phyloP scores from a whole-genome alignment of 768 basidiomycete species.

The Lentinula sp. region DNA sequence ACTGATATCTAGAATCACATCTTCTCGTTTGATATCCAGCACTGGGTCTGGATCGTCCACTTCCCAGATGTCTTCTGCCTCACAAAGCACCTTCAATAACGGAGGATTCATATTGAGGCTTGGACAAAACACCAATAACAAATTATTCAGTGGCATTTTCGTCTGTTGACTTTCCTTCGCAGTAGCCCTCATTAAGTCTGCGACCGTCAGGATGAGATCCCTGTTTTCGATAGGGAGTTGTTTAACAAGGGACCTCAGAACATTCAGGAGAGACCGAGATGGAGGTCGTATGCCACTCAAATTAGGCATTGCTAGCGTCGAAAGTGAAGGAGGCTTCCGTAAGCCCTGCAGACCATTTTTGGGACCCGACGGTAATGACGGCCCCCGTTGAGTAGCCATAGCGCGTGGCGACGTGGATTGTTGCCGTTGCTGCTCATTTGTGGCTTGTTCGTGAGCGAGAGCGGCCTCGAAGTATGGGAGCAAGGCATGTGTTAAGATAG shows the following conservation, averaged over 20 bases:
- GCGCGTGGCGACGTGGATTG: conserved; percentile 1
- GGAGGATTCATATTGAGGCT: conserved; percentile 76
- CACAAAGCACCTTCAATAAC: conserved; percentile 66
- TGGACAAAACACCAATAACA: conserved; percentile 85
- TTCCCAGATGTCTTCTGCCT: conserved; percentile 64
- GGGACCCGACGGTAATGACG: conserved; percentile 32
- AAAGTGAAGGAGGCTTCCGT: conserved; percentile 75
- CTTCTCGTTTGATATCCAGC: conserved; percentile 24
- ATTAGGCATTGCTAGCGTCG: conserved; percentile 70
- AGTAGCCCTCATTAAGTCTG: conserved; percentile 74
- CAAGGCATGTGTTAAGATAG: conserved; percentile 70
- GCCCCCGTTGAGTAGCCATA: conserved; percentile 15
- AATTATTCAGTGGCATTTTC: conserved; percentile 89
- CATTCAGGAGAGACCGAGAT: conserved; percentile 49
- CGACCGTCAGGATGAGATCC: conserved; percentile 78
- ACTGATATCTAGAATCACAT: conserved; percentile 20
- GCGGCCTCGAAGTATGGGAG: conserved; percentile 76
- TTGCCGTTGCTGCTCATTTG: conserved; percentile 14
- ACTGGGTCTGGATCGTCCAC: conserved; percentile 16
- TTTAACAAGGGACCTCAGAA: conserved; percentile 56
- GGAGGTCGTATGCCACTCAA: conserved; percentile 57
- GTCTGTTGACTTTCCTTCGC: conserved; percentile 63
- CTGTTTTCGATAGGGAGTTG: conserved; percentile 76
- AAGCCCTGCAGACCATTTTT: conserved; percentile 33
- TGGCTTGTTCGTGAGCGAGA: conserved; percentile 46